Evolutionary conservation across 2,329 filamentous ascomycete species (phyloP).

Genomic region (Cyclaneusma minus): DNA sequence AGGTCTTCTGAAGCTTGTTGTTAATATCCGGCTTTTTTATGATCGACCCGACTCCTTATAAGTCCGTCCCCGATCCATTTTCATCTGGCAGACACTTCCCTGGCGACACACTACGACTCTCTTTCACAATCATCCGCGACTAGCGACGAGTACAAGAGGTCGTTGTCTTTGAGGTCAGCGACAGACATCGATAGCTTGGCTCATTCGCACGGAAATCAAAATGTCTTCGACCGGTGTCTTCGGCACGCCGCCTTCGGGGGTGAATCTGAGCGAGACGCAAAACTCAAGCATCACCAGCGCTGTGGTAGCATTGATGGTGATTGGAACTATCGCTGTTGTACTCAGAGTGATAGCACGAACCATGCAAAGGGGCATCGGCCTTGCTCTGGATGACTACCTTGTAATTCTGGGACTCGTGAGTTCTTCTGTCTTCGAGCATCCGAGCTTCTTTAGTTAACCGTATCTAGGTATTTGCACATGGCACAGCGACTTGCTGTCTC

Average conservation of each 20-base stretch:
- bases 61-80: too few relatives aligned
- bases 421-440: background rate
- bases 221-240: slow-evolving; percentile 3
- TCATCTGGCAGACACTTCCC: too few relatives aligned
- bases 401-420: slow-evolving; percentile 6
- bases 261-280: slow-evolving; percentile 6
- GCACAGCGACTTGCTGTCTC: slow-evolving; percentile 3
- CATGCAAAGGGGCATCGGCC: slow-evolving; percentile 1
- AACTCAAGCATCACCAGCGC: slow-evolving; percentile 2
- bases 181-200: too few relatives aligned
- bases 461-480: slow-evolving; percentile 2
- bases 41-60: too few relatives aligned
- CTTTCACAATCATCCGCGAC: too few relatives aligned
- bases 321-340: slow-evolving; percentile 6
- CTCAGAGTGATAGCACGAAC: slow-evolving; percentile 5
- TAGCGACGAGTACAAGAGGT: too few relatives aligned
- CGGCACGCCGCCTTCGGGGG: slow-evolving; percentile 3
- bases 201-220: too few relatives aligned
- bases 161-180: too few relatives aligned
- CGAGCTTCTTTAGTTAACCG: background rate
- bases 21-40: too few relatives aligned
- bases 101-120: too few relatives aligned
- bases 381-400: slow-evolving; percentile 7
- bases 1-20: too few relatives aligned
- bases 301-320: slow-evolving; percentile 4